These are phyloP conservation scores for Phytophthora rubi DNA, from an alignment of 352 stramenopile species.

Conservation along the genomic window DNA sequence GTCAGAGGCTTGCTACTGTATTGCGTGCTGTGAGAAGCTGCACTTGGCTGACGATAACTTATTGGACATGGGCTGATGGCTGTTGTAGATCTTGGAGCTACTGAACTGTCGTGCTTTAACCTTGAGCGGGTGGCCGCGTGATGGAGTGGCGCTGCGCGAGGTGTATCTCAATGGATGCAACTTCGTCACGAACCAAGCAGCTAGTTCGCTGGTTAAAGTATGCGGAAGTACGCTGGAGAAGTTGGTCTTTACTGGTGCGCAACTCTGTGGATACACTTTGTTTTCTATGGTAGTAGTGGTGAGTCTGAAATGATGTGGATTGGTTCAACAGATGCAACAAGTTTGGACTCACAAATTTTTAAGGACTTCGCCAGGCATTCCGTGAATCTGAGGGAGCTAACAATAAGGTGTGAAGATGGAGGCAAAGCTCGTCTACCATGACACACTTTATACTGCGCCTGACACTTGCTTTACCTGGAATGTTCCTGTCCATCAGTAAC, in stretches of 20 bases:
- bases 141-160: constrained; percentile 35
- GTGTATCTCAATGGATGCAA: constrained; percentile 63
- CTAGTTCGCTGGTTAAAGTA: constrained; percentile 42
- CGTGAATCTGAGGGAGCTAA: constrained; percentile 46
- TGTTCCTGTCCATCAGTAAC: constrained; percentile 32
- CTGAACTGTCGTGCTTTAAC: constrained; percentile 61
- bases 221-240: constrained; percentile 47
- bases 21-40: neutral
- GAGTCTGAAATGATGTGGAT: constrained; percentile 5
- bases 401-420: constrained; percentile 44
- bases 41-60: constrained; percentile 7
- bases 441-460: neutral
- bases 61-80: neutral
- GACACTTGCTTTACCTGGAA: neutral
- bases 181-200: constrained; percentile 51
- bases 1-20: constrained; percentile 16
- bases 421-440: neutral
- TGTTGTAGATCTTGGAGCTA: constrained; percentile 57
- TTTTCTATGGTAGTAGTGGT: neutral
- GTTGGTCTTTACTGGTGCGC: constrained; percentile 54
- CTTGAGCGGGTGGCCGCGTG: constrained; percentile 50
- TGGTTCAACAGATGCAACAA: constrained; percentile 41
- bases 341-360: constrained; percentile 57
- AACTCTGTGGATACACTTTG: neutral
- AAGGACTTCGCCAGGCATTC: constrained; percentile 41